Evolutionary conservation across 2,329 filamentous ascomycete species (phyloP), one percentile per base, ranked within the genome.

Genomic region (Xylariaceae sp.): DNA sequence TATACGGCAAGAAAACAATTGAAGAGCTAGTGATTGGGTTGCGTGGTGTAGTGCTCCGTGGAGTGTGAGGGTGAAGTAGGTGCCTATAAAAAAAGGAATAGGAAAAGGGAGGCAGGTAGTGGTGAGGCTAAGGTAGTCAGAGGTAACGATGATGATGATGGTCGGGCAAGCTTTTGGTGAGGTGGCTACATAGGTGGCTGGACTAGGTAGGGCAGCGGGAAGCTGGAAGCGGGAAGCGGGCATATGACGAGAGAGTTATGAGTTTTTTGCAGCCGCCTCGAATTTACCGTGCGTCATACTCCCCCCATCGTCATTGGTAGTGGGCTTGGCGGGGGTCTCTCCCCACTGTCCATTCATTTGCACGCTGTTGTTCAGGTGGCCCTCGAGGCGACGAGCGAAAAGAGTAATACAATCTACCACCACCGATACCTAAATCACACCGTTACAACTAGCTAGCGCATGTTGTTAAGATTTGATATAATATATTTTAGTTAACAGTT

Each of bases 131-230:
- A 50, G 46, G 32, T 50, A 21, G 21, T 13, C 42, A 55, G 55
- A 41, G 52, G 52, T 41, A 36, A 55, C 48, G 48, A 52, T 33
- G 54, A 54, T 48, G 55, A 55, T 53, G 44, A 33, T 43, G 18
- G 37, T 30, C n/a, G 24, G n/a, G n/a, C n/a, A n/a, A n/a, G n/a
- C n/a, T n/a, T n/a, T n/a, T n/a, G n/a, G n/a, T n/a, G n/a, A n/a
- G n/a, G n/a, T n/a, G n/a, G 47, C 44, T 26, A 27, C 32, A 40
- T 35, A 51, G 50, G 52, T 50, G 52, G 52, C 40, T 39, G 26
- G 37, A 53, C 52, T 41, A 42, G 42, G 35, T 29, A 23, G 6
- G 40, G n/a, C 15, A 4, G 33, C n/a, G 36, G 40, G 18, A 42
- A n/a, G n/a, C n/a, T n/a, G n/a, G n/a, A n/a, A n/a, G n/a, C n/a